Evolutionary conservation across 495 filamentous ascomycete genomes (phyloP).

Genomic region (Rostrohypoxylon terebratum): DNA sequence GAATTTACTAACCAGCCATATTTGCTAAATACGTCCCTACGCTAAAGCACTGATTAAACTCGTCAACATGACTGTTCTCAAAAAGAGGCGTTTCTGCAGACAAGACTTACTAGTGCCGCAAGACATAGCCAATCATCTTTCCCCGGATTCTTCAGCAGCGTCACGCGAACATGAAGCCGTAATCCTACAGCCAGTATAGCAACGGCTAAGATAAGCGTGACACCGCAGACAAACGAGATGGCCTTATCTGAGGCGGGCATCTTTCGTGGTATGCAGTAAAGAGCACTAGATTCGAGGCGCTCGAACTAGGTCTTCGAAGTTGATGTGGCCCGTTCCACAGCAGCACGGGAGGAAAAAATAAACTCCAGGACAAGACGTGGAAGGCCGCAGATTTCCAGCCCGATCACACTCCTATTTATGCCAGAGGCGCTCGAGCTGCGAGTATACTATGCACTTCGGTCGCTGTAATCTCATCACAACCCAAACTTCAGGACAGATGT

Average conservation of each 20-base stretch:
- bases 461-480: not conserved
- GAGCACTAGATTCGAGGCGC: slow-evolving; percentile 6
- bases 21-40: slow-evolving; percentile 43
- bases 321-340: not conserved
- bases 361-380: not conserved
- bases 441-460: slow-evolving; percentile 9
- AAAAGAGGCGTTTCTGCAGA: not conserved
- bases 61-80: not conserved
- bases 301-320: not conserved
- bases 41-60: slow-evolving; percentile 34
- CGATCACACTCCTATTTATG: slow-evolving; percentile 15
- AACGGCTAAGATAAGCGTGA: slow-evolving; percentile 22
- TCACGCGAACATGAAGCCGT: slow-evolving; percentile 31
- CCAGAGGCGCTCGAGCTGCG: not conserved
- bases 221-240: slow-evolving; percentile 15
- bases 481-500: not conserved
- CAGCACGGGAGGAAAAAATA: slow-evolving; percentile 16
- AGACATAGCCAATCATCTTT: slow-evolving; percentile 46
- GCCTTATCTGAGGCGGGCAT: slow-evolving; percentile 24
- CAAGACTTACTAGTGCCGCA: slow-evolving; percentile 35
- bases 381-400: not conserved
- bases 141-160: slow-evolving; percentile 27
- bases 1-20: slow-evolving; percentile 28
- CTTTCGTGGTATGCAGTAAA: not conserved
- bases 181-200: slow-evolving; percentile 28